Base-by-base conservation (phyloP, 2,329 filamentous ascomycete genomes). In the Parasarocladium wereldwijsianum region DNA sequence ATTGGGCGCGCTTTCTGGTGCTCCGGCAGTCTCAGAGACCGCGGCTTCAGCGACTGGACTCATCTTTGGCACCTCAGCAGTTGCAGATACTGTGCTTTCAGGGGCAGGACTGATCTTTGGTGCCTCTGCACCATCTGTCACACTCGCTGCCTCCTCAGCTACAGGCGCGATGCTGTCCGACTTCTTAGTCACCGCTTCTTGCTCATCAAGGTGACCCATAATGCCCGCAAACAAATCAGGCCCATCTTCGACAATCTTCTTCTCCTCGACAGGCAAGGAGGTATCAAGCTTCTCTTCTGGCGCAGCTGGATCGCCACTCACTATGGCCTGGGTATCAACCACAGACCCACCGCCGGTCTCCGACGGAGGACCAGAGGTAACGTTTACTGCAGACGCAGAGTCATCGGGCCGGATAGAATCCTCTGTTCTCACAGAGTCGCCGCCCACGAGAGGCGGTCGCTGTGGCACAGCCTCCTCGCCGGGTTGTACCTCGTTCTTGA, bases 151-250 rank as follows among this genome's bases (percentile, higher is more conserved):
- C n/a, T n/a, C n/a, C n/a, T n/a, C n/a, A n/a, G n/a, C n/a, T n/a
- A n/a, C n/a, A n/a, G n/a, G n/a, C n/a, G n/a, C n/a, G n/a, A n/a
- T n/a, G n/a, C n/a, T n/a, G n/a, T n/a, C n/a, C n/a, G n/a, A n/a
- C n/a, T n/a, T n/a, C n/a, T n/a, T n/a, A n/a, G n/a, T n/a, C n/a
- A n/a, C n/a, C n/a, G n/a, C n/a, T n/a, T n/a, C n/a, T n/a, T n/a
- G n/a, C n/a, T n/a, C n/a, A 33, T 62, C 54, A 20, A 64, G 47
- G 19, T 58, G 60, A 2, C 57, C 50, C 39, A 64, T 54, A 2
- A 63, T 41, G n/a, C 51, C 56, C n/a, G 52, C 55, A 14, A 64
- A 51, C 20, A 64, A 32, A 39, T 64, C 58, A 6, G 55, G 49
- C 16, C 57, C 55, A 10, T 55, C 51, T 2, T 50, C 43, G 18